Evolutionary conservation across 495 filamentous ascomycete species (phyloP), one percentile per base, ranked within the genome.

Genomic region (Lasiosphaeris hirsuta): DNA sequence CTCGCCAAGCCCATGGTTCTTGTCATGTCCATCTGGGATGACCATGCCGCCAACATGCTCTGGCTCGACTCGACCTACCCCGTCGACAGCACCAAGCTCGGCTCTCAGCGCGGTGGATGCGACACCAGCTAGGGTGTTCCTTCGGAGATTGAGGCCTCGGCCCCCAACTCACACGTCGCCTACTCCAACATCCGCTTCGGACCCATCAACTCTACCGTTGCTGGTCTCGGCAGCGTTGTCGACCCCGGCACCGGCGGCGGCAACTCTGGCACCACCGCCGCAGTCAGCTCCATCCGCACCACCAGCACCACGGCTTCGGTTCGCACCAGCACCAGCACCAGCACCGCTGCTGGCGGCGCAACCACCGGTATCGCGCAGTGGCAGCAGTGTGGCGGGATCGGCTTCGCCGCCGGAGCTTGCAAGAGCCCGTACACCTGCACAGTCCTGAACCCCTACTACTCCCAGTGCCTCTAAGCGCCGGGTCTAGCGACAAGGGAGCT

Each of bases 31-130:
- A 67, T 91, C 67, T 91, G 88, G 88, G 86, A 90, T 67, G 88
- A 91, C 75, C 82, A 92, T 73, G 73, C 78, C 67, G 74, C 79
- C 73, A 81, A 89, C 76, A 93, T 92, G 90, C 80, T 88, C 62
- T 93, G 90, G 90, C 84, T 94, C 64, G 89, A 92, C 78, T 84
- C 84, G 68, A 81, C 75, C 72, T 90, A 85, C 77, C 90, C 89
- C 3, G 72, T 78, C 40, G 77, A 78, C 64, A 71, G 62, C n/a
- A 71, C 76, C 56, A 65, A 63, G 10, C 46, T 15, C 36, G 90
- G 90, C 70, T 79, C 82, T 51, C 78, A 78, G 62, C 87, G 90
- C 69, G 90, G 89, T 49, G 79, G 81, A 56, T 94, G 90, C 72
- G 50, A 80, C 41, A 78, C 74, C 51, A 73, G 72, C 69, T 84